A percentile compares a stretch with the other conserved stretches of the same genome.
These are phyloP conservation scores for Yamadazyma sp. DNA, from an alignment of 1,139 yeast species.

Conservation along the genomic window DNA sequence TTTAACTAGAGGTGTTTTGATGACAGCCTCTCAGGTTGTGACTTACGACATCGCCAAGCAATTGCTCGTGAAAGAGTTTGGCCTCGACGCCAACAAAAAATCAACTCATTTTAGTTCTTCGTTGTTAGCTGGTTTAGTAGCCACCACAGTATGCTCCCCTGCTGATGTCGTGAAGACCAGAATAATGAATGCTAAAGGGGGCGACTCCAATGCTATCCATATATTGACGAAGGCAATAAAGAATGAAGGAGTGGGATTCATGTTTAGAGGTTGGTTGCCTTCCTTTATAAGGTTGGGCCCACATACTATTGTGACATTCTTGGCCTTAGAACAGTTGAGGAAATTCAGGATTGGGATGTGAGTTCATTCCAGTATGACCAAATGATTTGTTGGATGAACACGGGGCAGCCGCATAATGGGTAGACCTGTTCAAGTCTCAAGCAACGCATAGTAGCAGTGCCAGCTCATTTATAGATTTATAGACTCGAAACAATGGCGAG, in stretches of 20 bases:
- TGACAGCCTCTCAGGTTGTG: constrained; percentile 92
- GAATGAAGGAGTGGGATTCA: constrained; percentile 71
- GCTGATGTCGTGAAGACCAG: constrained; percentile 90
- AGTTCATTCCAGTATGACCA: background rate
- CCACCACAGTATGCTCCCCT: constrained; percentile 89
- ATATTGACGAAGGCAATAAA: constrained; percentile 59
- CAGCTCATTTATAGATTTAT: constrained; percentile 3
- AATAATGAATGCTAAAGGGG: constrained; percentile 70
- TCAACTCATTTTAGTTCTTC: constrained; percentile 79
- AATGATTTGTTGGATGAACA: too few species aligned
- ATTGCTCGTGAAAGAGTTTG: constrained; percentile 49
- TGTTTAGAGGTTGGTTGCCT: constrained; percentile 92
- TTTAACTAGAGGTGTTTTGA: constrained; percentile 74
- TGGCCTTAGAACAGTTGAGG: constrained; percentile 77
- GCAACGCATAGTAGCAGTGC: too few species aligned
- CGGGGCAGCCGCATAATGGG: background rate
- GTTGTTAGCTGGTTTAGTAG: constrained; percentile 77
- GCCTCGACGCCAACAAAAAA: constrained; percentile 60
- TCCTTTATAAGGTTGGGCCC: constrained; percentile 87
- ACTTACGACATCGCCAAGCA: constrained; percentile 79
- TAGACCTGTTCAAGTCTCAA: too few species aligned
- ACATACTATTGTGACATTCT: constrained; percentile 81
- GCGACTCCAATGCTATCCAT: constrained; percentile 46
- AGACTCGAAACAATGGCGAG: background rate
- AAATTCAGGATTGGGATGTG: constrained; percentile 55